Conservation (phyloP, 179 eudicot genomes). For the Beta lomatogona region DNA sequence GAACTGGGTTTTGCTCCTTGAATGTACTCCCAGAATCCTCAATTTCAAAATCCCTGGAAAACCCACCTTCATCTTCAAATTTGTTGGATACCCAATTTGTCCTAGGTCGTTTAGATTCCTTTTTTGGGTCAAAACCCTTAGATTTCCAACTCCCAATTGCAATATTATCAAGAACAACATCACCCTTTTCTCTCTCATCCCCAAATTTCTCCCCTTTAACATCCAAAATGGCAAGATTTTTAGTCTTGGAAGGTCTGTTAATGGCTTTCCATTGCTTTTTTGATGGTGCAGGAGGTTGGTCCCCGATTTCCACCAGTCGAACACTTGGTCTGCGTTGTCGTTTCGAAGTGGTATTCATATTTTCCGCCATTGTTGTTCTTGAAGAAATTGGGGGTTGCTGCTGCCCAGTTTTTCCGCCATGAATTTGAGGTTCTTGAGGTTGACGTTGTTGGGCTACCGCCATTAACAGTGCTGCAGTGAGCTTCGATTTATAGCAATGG, state of each 20-base stretch:
- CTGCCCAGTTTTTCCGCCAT: background rate
- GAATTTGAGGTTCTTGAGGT: slow-evolving; percentile 19
- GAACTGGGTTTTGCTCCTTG: slow-evolving; percentile 20
- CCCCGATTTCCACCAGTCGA: slow-evolving; percentile 69
- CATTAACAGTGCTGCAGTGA: background rate
- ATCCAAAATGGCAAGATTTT: slow-evolving; percentile 46
- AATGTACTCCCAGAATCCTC: slow-evolving; percentile 15
- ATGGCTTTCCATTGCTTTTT: slow-evolving; percentile 48
- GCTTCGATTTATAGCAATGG: background rate
- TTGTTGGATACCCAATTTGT: slow-evolving; percentile 30
- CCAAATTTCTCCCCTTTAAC: slow-evolving; percentile 25
- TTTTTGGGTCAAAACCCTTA: slow-evolving; percentile 33
- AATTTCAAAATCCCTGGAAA: slow-evolving; percentile 20
- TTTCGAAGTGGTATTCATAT: slow-evolving; percentile 33
- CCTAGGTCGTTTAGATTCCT: slow-evolving; percentile 24
- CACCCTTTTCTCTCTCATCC: slow-evolving; percentile 11
- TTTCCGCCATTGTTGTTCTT: background rate
- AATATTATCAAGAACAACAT: slow-evolving; percentile 22
- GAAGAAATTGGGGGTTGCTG: slow-evolving; percentile 13
- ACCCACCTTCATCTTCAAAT: slow-evolving; percentile 4
- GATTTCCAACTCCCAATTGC: slow-evolving; percentile 38
- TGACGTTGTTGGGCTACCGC: slow-evolving; percentile 26
- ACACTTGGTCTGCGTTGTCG: slow-evolving; percentile 77
- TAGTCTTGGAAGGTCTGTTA: slow-evolving; percentile 48
- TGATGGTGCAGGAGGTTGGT: slow-evolving; percentile 34